Percentiles rank a stretch among this genome's conserved stretches.
These are phyloP conservation scores for Alternaria sp. DNA, from an alignment of 2,329 filamentous ascomycete species.

Conservation along the genomic window DNA sequence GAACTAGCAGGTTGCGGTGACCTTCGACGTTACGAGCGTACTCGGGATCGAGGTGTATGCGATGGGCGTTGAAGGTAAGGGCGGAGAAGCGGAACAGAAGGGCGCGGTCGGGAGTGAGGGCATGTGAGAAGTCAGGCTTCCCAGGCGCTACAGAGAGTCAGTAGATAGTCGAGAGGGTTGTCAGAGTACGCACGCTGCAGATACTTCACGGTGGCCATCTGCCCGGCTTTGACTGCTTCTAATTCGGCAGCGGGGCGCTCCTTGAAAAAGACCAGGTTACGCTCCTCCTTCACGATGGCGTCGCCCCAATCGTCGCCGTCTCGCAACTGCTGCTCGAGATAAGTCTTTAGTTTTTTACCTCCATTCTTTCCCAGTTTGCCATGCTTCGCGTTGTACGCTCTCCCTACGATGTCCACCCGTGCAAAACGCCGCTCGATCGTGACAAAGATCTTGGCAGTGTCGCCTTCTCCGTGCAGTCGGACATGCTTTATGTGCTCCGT, in stretches of 20 bases:
- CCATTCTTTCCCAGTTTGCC: background rate
- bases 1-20: constrained; percentile 77
- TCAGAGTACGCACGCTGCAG: constrained; percentile 40
- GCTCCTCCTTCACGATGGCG: constrained; percentile 61
- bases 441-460: constrained; percentile 63
- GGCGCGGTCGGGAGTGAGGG: constrained; percentile 68
- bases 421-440: constrained; percentile 62
- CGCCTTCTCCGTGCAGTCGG: constrained; percentile 57
- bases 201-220: constrained; percentile 43
- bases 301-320: constrained; percentile 29
- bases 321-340: constrained; percentile 10
- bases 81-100: constrained; percentile 91
- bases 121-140: constrained; percentile 62
- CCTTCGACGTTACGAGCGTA: constrained; percentile 77
- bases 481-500: constrained; percentile 56
- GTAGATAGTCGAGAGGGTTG: background rate
- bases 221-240: constrained; percentile 33
- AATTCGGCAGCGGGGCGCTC: constrained; percentile 52
- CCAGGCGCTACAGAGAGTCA: constrained; percentile 52
- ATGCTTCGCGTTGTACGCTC: background rate
- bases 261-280: constrained; percentile 70
- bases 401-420: constrained; percentile 25
- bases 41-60: constrained; percentile 80
- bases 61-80: constrained; percentile 85
- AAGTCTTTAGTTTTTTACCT: background rate